Conservation (phyloP, 2,329 filamentous ascomycete genomes). For the Ceratocystis alfenasii region DNA sequence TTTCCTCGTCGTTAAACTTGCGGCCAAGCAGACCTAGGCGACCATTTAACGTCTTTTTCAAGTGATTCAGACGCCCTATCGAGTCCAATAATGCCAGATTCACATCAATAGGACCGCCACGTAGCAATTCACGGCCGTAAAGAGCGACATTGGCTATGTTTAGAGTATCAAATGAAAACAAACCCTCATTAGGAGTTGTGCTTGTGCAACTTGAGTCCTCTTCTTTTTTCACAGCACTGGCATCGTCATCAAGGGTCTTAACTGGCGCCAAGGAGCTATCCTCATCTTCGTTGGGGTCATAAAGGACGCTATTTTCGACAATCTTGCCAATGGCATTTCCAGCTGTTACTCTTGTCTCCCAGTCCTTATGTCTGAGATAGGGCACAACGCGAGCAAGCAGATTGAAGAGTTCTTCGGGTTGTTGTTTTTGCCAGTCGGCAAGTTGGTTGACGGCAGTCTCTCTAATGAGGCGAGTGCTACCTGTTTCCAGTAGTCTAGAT, state of each 20-base stretch:
- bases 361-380: slow-evolving; percentile 86
- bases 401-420: slow-evolving; percentile 95
- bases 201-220: slow-evolving; percentile 37
- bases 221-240: slow-evolving; percentile 44
- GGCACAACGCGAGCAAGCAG: slow-evolving; percentile 87
- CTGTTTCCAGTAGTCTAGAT: slow-evolving; percentile 80
- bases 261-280: slow-evolving; percentile 21
- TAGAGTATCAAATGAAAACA: slow-evolving; percentile 53
- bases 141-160: slow-evolving; percentile 70
- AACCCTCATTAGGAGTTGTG: slow-evolving; percentile 19
- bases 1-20: slow-evolving; percentile 72
- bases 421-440: slow-evolving; percentile 94
- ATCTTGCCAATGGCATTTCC: slow-evolving; percentile 93
- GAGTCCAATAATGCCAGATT: slow-evolving; percentile 71
- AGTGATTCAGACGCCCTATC: slow-evolving; percentile 64
- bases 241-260: slow-evolving; percentile 27
- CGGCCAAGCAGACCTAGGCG: slow-evolving; percentile 77
- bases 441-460: slow-evolving; percentile 95
- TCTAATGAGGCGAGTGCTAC: slow-evolving; percentile 87
- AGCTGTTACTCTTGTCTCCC: slow-evolving; percentile 89
- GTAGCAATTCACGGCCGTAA: slow-evolving; percentile 70
- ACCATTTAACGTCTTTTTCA: slow-evolving; percentile 75
- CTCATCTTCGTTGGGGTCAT: slow-evolving; percentile 77
- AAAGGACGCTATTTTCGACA: slow-evolving; percentile 72
- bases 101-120: slow-evolving; percentile 79